phyloP scores from a whole-genome alignment of 148 eudicot genomes.

The Amaranthus cruentus region DNA sequence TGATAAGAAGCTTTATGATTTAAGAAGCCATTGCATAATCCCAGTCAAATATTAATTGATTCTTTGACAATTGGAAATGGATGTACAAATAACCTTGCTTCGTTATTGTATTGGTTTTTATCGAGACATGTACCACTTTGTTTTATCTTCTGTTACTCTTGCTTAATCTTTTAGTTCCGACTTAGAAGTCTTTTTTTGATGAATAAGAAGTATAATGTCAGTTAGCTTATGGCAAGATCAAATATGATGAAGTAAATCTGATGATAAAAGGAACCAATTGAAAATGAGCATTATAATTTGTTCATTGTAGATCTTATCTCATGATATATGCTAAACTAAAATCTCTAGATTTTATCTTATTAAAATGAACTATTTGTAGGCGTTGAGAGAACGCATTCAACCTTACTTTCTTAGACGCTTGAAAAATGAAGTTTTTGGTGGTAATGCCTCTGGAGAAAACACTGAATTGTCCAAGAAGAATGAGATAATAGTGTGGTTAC shows the following conservation, averaged over 20 bases:
- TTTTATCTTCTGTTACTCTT: neutral
- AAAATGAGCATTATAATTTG: neutral
- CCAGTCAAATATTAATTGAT: neutral
- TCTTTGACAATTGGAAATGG: neutral
- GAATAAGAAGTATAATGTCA: neutral
- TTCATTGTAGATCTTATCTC: neutral
- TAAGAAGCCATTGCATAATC: neutral
- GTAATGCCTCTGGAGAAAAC: conserved; percentile 33
- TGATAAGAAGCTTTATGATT: neutral
- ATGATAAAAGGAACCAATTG: neutral
- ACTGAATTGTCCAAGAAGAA: conserved; percentile 75
- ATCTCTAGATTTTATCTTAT: neutral
- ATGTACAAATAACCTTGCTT: neutral
- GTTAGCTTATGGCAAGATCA: neutral
- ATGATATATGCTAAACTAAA: neutral
- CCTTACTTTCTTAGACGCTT: conserved; percentile 91
- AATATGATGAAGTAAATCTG: neutral
- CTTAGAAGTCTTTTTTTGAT: neutral
- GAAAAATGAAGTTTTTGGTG: conserved; percentile 83
- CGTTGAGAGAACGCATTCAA: conserved; percentile 77
- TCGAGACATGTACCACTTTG: neutral
- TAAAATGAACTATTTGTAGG: conserved; percentile 32
- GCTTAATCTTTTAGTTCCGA: neutral
- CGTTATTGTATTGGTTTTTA: neutral
- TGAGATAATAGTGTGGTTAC: conserved; percentile 91